Conservation (phyloP, 106 monocot species). For the Dendrobium huoshanense region DNA sequence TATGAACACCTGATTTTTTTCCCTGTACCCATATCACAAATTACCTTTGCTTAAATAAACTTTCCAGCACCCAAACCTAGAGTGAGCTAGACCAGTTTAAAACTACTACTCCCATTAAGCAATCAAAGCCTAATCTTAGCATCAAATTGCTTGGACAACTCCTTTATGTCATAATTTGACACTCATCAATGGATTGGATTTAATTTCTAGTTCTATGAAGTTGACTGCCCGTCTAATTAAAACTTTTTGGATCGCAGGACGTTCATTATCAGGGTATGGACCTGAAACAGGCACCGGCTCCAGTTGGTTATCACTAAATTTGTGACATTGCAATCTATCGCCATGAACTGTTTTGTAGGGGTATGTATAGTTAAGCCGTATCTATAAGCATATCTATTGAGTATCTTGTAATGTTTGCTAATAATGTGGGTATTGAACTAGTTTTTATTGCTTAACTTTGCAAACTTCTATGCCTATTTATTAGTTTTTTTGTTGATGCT, state of each 20-base stretch:
- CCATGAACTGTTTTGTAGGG: background rate
- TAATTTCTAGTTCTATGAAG: too few species aligned
- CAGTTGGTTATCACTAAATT: conserved; percentile 21
- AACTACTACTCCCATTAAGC: too few species aligned
- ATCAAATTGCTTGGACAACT: too few species aligned
- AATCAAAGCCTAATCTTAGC: too few species aligned
- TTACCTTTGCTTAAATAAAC: too few species aligned
- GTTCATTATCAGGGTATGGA: conserved; percentile 26
- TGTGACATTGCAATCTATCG: background rate
- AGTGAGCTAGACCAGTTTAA: too few species aligned
- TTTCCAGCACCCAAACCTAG: too few species aligned
- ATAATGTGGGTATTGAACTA: background rate
- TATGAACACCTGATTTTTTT: too few species aligned
- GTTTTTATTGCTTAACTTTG: background rate
- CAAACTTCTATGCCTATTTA: background rate
- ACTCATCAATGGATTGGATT: too few species aligned
- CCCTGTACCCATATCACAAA: too few species aligned
- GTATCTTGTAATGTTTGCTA: background rate
- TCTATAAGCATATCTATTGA: background rate
- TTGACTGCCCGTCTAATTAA: background rate
- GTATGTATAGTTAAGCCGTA: background rate
- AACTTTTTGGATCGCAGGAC: conserved; percentile 13
- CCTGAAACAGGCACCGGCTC: conserved; percentile 24
- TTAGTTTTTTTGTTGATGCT: background rate
- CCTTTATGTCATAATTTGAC: too few species aligned